Evolutionary conservation across 306 rosid species (phyloP).

Genomic region (Carpinus fangiana): DNA sequence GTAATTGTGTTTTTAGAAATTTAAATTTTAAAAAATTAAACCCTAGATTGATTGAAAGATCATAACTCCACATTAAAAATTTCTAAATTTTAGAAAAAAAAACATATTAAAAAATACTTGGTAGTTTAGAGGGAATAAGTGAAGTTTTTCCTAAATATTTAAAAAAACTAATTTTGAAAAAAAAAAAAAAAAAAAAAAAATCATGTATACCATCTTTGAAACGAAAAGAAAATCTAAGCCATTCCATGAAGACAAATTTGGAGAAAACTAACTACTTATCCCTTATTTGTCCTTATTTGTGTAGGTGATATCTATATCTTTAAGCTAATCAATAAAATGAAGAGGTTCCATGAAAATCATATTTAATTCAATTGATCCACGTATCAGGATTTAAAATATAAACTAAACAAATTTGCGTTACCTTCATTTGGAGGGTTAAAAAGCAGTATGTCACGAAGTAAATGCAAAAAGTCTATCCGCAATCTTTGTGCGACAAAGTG

Average conservation of each 20-base stretch:
- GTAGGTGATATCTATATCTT: neutral
- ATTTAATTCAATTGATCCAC: neutral
- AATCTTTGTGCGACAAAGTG: slow-evolving; percentile 92
- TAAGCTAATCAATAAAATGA: neutral
- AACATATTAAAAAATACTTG: no score
- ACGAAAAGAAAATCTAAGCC: neutral
- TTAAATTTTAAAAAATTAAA: no score
- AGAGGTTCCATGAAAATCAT: neutral
- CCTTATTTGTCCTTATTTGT: neutral
- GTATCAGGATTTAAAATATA: neutral
- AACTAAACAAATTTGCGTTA: slow-evolving; percentile 20
- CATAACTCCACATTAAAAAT: no score
- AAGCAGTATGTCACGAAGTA: slow-evolving; percentile 52
- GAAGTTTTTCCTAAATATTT: no score
- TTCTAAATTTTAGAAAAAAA: no score
- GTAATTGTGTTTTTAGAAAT: no score
- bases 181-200: no score
- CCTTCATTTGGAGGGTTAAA: slow-evolving; percentile 39
- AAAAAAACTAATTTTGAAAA: no score
- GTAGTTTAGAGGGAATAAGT: no score
- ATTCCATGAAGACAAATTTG: neutral
- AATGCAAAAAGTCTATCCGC: slow-evolving; percentile 97
- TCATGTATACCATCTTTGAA: neutral
- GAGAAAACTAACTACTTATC: neutral
- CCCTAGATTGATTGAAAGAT: no score